A percentile compares a stretch with the other conserved stretches of the same genome.
These are phyloP conservation scores for Hansenula lynferdii DNA, from an alignment of 1,139 yeast genomes.

Conservation along the genomic window DNA sequence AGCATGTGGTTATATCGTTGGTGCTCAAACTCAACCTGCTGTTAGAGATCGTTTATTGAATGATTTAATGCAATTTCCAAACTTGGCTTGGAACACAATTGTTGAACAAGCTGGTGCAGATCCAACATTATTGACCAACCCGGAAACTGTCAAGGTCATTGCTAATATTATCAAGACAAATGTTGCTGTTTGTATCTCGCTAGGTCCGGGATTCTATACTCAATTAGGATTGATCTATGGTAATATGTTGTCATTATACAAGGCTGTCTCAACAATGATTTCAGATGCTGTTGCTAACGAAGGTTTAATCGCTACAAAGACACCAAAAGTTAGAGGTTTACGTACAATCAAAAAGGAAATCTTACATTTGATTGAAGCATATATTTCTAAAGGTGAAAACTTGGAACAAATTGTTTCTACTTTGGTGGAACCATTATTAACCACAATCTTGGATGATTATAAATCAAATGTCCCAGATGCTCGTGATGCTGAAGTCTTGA, in stretches of 20 bases:
- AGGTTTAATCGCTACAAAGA: conserved; percentile 86
- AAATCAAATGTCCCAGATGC: conserved; percentile 89
- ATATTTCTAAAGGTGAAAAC: conserved; percentile 82
- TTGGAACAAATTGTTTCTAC: conserved; percentile 81
- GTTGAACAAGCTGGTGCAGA: conserved; percentile 85
- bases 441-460: conserved; percentile 88
- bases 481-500: conserved; percentile 94
- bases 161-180: conserved; percentile 94
- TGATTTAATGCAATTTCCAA: conserved; percentile 87
- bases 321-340: conserved; percentile 92
- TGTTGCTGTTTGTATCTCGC: conserved; percentile 86
- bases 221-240: conserved; percentile 85
- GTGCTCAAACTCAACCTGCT: conserved; percentile 69
- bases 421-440: conserved; percentile 77
- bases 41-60: conserved; percentile 67
- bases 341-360: conserved; percentile 96
- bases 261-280: conserved; percentile 87
- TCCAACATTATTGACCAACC: conserved; percentile 75
- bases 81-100: conserved; percentile 90
- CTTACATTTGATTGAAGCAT: conserved; percentile 83
- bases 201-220: conserved; percentile 88
- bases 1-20: conserved; percentile 92
- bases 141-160: conserved; percentile 87
- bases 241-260: conserved; percentile 86
- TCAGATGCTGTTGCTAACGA: conserved; percentile 74